A percentile compares a stretch with the other conserved stretches of the same genome.
Evolutionary conservation across 2,329 filamentous ascomycete species (phyloP).

Genomic region (Fusarium liriodendri): DNA sequence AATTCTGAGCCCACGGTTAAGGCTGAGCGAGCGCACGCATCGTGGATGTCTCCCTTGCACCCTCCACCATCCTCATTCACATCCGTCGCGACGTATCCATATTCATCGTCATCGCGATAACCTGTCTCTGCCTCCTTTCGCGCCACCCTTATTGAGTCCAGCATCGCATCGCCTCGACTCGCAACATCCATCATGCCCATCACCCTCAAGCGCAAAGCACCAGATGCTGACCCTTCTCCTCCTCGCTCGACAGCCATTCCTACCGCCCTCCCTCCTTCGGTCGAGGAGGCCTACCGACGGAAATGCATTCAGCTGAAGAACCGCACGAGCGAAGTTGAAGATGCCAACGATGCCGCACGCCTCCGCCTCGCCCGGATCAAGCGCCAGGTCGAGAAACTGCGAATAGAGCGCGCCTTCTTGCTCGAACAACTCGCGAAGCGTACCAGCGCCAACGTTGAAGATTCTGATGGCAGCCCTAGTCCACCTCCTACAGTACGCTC

Average conservation of each 20-base stretch:
- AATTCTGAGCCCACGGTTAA: slow-evolving; percentile 22
- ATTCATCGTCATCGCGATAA: slow-evolving; percentile 3
- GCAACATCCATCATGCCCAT: slow-evolving; percentile 45
- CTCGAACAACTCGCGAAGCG: slow-evolving; percentile 79
- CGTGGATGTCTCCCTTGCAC: slow-evolving; percentile 28
- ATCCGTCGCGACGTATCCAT: neutral
- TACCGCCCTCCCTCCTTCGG: slow-evolving; percentile 81
- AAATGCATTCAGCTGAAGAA: slow-evolving; percentile 97
- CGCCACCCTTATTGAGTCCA: slow-evolving; percentile 1
- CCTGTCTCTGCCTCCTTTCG: neutral
- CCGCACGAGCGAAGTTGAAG: slow-evolving; percentile 90
- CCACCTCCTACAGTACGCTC: slow-evolving; percentile 79
- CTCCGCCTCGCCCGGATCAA: slow-evolving; percentile 82
- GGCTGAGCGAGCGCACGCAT: slow-evolving; percentile 14
- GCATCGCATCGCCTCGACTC: slow-evolving; percentile 10
- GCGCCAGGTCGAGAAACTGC: slow-evolving; percentile 90
- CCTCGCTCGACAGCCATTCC: slow-evolving; percentile 59
- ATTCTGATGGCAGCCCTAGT: slow-evolving; percentile 82
- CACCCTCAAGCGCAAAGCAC: slow-evolving; percentile 49
- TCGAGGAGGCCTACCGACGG: slow-evolving; percentile 94
- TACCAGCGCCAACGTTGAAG: slow-evolving; percentile 79
- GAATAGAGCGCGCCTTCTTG: slow-evolving; percentile 83
- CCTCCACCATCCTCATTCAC: slow-evolving; percentile 9
- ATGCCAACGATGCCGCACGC: slow-evolving; percentile 86
- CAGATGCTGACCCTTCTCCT: slow-evolving; percentile 50